Base-by-base conservation (phyloP, 495 filamentous ascomycete species). In the Daldinia bambusicola region DNA sequence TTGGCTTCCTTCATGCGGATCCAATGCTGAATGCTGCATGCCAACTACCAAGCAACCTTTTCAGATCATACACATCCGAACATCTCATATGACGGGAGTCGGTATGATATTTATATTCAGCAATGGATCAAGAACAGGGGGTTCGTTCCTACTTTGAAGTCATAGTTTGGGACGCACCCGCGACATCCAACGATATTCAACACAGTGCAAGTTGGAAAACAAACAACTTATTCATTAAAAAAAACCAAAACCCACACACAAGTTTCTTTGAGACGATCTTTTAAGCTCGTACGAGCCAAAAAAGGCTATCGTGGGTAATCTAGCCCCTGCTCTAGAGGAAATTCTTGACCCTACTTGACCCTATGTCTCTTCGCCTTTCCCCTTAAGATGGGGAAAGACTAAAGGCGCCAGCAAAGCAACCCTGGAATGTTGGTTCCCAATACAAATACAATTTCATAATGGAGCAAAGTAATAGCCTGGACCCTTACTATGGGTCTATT, bases 31-130 rank as follows among this genome's bases (percentile, higher is more conserved):
- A 37, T 36, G 31, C 52, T 63, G 53, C 51, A 26, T 36, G 41
- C 26, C 13, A 22, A 40, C 60, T 31, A 7, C 41, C 13, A 16
- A 22, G 45, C 18, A 61, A 41, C 51, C 61, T 41, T 41, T 40
- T 50, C 55, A 34, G n/a, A 6, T n/a, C 32, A 32, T 56, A 16
- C 53, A 20, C 37, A 36, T 56, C 4, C 16, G 16, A 6, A 37
- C 58, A 56, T 66, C 43, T 66, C 43, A 45, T 60, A 52, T 51
- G 63, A 32, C 63, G 32, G 38, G 41, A 66, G 40, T 38, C 20
- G 63, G 16, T 51, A 58, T 58, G 40, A 45, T 43, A 18, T 10
- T 26, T 26, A 20, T 22, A 48, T 26, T 41, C 53, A 40, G 40
- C 53, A 43, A 66, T 20, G 6, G 26, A 26, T 26, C 26, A 26